Evolutionary conservation across 1,284 basidiomycete genomes (phyloP), one percentile per base, ranked within the genome.

Genomic region (Rhizoctonia solani): DNA sequence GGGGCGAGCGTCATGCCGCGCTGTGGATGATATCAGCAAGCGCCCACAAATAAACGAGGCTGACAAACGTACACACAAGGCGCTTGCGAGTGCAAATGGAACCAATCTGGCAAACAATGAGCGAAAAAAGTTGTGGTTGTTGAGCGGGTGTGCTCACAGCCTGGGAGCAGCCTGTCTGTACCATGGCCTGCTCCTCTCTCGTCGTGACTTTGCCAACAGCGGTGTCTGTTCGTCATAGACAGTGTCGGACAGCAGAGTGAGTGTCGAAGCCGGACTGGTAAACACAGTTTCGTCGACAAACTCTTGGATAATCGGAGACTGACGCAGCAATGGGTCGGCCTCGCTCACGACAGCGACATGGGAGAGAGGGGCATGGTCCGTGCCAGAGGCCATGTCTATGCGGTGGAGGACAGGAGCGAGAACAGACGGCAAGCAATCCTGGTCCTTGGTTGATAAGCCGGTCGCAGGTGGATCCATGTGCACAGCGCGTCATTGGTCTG

Each of bases 1-100:
- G 89, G 86, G 8, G 88, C 88, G 47, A 89, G 76, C 5, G 89
- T 90, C 87, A 91, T 90, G 63, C 87, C 88, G 50, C 88, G 87
- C 89, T 90, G 72, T 39, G 61, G 49, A 68, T 16, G 41, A 39
- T 49, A 50, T 69, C 68, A 70, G 66, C 53, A n/a, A n/a, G 34
- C 67, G 30, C 58, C 25, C 32, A 16, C 5, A n/a, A 5, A 5
- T 19, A 46, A 14, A 41, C 47, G 41, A 49, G 41, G 42, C 30
- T 30, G 29, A 8, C 6, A 5, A 8, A 81, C 85, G 75, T 74
- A 90, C 88, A 49, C 83, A 83, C 30, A 90, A 71, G 2, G 88
- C 82, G 19, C 85, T 82, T n/a, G 81, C 77, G 42, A 91, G 76
- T 3, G 84, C 87, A 74, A 90, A 89, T 1, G 89, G 89, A 27